Evolutionary conservation across 148 eudicot species (phyloP).

Genomic region (Heliamphora exappendiculata): DNA sequence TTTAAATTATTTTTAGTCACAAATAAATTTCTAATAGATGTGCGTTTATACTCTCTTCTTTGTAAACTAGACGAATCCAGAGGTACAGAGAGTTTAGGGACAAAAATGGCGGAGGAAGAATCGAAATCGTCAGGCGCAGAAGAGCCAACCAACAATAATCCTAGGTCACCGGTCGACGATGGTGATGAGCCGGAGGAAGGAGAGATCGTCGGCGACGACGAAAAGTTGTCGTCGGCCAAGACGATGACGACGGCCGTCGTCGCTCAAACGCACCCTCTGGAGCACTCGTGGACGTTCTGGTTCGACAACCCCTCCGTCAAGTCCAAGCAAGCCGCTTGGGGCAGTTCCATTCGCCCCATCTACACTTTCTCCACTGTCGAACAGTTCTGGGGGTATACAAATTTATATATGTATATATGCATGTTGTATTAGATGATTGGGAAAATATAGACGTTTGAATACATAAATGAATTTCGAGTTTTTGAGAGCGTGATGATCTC

Average conservation of each 20-base stretch:
- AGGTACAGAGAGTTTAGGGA: neutral
- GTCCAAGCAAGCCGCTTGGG: conserved; percentile 57
- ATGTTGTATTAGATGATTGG: no score
- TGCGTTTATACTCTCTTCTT: no score
- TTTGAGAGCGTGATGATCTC: no score
- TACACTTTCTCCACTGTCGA: conserved; percentile 86
- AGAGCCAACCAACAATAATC: conserved; percentile 11
- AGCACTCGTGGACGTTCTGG: conserved; percentile 93
- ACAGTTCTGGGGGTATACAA: conserved; percentile 71
- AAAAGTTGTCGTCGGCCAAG: conserved; percentile 9
- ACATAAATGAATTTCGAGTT: no score
- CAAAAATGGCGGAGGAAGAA: conserved; percentile 22
- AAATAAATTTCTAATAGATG: no score
- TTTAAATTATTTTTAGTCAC: no score
- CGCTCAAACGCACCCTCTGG: conserved; percentile 42
- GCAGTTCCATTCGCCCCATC: conserved; percentile 64
- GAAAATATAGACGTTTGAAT: no score
- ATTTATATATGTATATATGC: no score
- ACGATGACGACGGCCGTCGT: neutral
- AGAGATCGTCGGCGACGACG: conserved; percentile 26
- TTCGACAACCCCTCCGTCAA: conserved; percentile 72
- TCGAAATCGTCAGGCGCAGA: conserved; percentile 23
- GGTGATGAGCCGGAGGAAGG: conserved; percentile 42
- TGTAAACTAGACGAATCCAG: no score
- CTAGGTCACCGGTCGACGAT: neutral